Base-by-base conservation (phyloP, 2,329 filamentous ascomycete species). In the Neofusicoccum umdonicola region DNA sequence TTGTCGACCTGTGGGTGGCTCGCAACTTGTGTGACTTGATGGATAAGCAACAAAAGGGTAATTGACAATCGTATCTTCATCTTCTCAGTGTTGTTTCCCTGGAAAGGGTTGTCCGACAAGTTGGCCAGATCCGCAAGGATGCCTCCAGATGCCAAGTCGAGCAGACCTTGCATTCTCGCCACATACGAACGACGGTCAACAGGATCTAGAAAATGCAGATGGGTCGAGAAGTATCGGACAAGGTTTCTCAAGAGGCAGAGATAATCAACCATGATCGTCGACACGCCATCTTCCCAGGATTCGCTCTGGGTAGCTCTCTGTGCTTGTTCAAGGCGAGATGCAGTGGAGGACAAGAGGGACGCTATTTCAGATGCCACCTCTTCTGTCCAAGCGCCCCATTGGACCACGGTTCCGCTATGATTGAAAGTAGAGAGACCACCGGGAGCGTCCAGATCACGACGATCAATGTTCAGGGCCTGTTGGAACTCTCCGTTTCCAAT, bases 341-440 rank as follows among this genome's bases (percentile, higher is more conserved):
- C 65, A 64, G 41, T 71, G 68, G 22, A 71, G 66, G 27, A 82
- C 74, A 9, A 66, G 64, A 11, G 73, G 66, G 47, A 82, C 76
- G 1, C 79, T 72, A 22, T 68, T 47, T 82, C 78, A 1, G 81
- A 80, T 35, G 79, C 83, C 1, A 85, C 81, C 12, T 79, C 78
- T 56, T 88, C 85, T 61, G 80, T 83, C 86, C 86, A 88, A 3
- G 80, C 70, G 31, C 81, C 79, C 80, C 85, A 88, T 62, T 76
- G 75, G 65, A 79, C 73, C 3, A 65, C 71, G 37, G 71, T 69
- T 22, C 74, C 71, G 13, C 71, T 71, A 37, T 80, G 66, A 7
- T 69, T 67, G 19, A 87, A 73, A 5, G 69, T 60, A 76, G 72
- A 69, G 58, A 41, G 75, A 71, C 13, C 81, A 79, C 42, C 73